Conservation (phyloP, 1,284 basidiomycete genomes). For the Puccinia polysora region DNA sequence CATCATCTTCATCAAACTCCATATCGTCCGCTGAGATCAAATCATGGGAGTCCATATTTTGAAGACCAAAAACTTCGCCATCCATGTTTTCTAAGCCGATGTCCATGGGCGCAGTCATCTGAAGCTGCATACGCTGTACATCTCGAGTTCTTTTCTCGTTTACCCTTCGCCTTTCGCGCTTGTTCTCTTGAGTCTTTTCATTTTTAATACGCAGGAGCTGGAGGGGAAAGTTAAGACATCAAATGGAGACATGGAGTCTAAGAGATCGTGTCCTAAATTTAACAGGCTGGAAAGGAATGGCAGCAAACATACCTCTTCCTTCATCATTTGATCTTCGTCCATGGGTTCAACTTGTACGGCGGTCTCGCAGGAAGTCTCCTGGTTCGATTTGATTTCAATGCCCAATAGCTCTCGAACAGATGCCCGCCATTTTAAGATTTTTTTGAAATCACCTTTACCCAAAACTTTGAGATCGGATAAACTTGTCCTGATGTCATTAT, state of each 20-base stretch:
- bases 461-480: slow-evolving; percentile 92
- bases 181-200: slow-evolving; percentile 67
- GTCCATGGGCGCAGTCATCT: slow-evolving; percentile 93
- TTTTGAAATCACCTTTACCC: slow-evolving; percentile 95
- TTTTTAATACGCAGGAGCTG: slow-evolving; percentile 79
- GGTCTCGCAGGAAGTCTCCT: slow-evolving; percentile 67
- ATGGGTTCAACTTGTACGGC: slow-evolving; percentile 69
- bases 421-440: slow-evolving; percentile 82
- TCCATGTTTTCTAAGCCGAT: slow-evolving; percentile 78
- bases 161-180: slow-evolving; percentile 70
- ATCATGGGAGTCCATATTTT: slow-evolving; percentile 76
- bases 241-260: neutral
- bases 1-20: slow-evolving; percentile 54
- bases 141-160: slow-evolving; percentile 86
- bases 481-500: slow-evolving; percentile 72
- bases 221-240: slow-evolving; percentile 5
- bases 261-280: slow-evolving; percentile 14
- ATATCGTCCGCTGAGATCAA: slow-evolving; percentile 63
- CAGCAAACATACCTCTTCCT: slow-evolving; percentile 65
- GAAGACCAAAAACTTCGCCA: slow-evolving; percentile 62
- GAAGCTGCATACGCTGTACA: slow-evolving; percentile 90
- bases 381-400: slow-evolving; percentile 64
- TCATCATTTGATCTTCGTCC: slow-evolving; percentile 81
- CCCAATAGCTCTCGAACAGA: slow-evolving; percentile 79
- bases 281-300: neutral